Evolutionary conservation across 148 eudicot genomes (phyloP).

Genomic region (Rhododendron kiyosumense): DNA sequence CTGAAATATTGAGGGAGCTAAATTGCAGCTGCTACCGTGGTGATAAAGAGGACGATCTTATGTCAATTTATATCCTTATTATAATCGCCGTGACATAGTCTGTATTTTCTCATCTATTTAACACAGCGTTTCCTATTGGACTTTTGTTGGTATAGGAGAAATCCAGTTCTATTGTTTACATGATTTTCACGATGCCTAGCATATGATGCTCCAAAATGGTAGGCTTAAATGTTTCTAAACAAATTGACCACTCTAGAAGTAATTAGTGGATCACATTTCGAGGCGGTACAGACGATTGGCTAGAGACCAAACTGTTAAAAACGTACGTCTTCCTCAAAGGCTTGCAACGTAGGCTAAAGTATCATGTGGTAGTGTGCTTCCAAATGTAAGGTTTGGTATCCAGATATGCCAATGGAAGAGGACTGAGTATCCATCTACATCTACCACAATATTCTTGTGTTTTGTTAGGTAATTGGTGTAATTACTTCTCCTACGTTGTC

Average conservation of each 20-base stretch:
- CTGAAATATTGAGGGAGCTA: constrained; percentile 72
- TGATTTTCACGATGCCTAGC: neutral
- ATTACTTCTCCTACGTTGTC: neutral
- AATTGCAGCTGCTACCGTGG: constrained; percentile 74
- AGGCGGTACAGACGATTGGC: neutral
- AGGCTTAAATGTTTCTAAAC: neutral
- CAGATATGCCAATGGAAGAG: too few relatives aligned
- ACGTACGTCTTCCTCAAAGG: neutral
- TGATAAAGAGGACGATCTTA: constrained; percentile 61
- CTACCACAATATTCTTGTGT: neutral
- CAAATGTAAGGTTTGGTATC: neutral
- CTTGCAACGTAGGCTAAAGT: neutral
- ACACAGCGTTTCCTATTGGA: neutral
- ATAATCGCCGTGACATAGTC: neutral
- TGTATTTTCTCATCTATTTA: neutral
- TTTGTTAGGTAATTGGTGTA: neutral
- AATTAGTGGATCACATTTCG: neutral
- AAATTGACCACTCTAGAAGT: neutral
- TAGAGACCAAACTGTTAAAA: neutral
- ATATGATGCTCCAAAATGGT: neutral
- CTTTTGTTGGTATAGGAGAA: neutral
- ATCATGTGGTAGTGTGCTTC: neutral
- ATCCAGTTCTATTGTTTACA: constrained; percentile 1
- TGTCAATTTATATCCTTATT: constrained; percentile 77
- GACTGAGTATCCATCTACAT: neutral